Evolutionary conservation across 768 basidiomycete species (phyloP).

Genomic region (Paxillus ammoniavirescens): DNA sequence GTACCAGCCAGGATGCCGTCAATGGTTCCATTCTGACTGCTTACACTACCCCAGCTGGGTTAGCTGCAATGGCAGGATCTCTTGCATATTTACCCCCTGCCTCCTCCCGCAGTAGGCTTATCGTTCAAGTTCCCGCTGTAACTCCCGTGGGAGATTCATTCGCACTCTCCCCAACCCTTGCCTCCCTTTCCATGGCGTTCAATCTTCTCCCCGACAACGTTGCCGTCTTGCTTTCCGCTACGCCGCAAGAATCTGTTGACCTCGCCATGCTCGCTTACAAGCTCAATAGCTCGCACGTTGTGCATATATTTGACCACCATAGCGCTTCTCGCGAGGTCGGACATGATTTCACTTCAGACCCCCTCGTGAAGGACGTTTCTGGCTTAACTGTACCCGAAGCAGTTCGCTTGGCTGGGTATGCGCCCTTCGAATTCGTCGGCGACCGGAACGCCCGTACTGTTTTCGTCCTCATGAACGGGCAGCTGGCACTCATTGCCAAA

Average conservation of each 20-base stretch:
- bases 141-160: conserved; percentile 64
- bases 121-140: conserved; percentile 81
- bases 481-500: conserved; percentile 64
- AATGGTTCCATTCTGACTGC: conserved; percentile 66
- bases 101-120: conserved; percentile 60
- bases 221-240: conserved; percentile 77
- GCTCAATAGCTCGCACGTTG: conserved; percentile 62
- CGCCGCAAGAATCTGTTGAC: conserved; percentile 79
- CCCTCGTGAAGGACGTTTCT: conserved; percentile 31
- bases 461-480: conserved; percentile 73
- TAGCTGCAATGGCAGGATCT: conserved; percentile 80
- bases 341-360: conserved; percentile 43
- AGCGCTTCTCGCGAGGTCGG: conserved; percentile 75
- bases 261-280: conserved; percentile 76
- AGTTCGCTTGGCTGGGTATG: conserved; percentile 58
- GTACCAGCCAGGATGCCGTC: conserved; percentile 66
- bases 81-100: conserved; percentile 70
- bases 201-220: conserved; percentile 62
- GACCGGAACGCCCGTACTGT: conserved; percentile 60
- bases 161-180: conserved; percentile 74
- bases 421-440: conserved; percentile 76
- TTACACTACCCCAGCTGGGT: conserved; percentile 80
- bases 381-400: conserved; percentile 43
- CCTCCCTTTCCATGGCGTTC: conserved; percentile 59
- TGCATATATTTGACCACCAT: conserved; percentile 91